A percentile compares a stretch with the other conserved stretches of the same genome.
Conservation (phyloP, 2,329 filamentous ascomycete species). For the Microdochium paspali region DNA sequence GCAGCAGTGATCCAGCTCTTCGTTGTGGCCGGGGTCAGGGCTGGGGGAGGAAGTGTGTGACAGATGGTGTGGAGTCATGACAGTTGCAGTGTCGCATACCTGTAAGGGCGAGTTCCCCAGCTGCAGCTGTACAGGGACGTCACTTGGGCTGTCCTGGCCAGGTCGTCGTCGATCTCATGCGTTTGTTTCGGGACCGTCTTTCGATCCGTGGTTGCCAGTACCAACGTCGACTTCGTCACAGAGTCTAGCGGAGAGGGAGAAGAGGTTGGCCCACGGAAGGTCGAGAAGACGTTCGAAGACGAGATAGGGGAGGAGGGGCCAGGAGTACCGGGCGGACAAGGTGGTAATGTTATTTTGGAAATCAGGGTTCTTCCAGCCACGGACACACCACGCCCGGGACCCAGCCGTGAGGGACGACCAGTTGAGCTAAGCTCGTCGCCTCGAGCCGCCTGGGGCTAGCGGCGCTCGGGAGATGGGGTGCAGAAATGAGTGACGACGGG, state of each 20-base stretch:
- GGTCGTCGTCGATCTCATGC: background rate
- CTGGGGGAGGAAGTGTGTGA: background rate
- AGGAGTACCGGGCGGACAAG: background rate
- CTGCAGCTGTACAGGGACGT: background rate
- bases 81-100: background rate
- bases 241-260: background rate
- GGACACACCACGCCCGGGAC: background rate
- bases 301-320: background rate
- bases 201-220: background rate
- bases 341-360: conserved; percentile 1
- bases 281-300: background rate
- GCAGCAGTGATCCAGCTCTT: background rate
- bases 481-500: background rate
- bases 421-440: background rate
- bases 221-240: background rate
- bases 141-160: background rate
- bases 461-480: background rate
- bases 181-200: background rate
- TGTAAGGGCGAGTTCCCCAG: background rate
- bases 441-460: background rate
- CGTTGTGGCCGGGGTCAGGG: background rate
- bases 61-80: background rate
- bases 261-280: background rate
- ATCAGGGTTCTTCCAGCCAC: background rate
- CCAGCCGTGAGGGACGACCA: background rate